A percentile compares a stretch with the other conserved stretches of the same genome.
Evolutionary conservation across 1,284 basidiomycete genomes (phyloP).

Genomic region (Ustanciosporium gigantosporum): DNA sequence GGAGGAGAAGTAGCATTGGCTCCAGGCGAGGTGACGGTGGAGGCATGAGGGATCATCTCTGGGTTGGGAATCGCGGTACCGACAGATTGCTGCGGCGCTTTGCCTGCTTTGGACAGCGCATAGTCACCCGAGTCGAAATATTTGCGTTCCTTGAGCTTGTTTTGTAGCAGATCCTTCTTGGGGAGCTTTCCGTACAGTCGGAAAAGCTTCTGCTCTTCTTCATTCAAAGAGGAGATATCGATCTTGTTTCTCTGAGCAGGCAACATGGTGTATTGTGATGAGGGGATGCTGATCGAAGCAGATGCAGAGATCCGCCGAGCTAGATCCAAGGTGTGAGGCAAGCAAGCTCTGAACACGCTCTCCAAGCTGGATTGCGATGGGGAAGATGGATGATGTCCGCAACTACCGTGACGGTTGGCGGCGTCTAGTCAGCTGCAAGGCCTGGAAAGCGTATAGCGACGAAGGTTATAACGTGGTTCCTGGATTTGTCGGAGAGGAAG

Average conservation of each 20-base stretch:
- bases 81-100: conserved; percentile 80
- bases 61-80: conserved; percentile 94
- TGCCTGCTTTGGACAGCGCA: conserved; percentile 90
- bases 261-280: conserved; percentile 67
- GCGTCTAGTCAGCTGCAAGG: too few relatives aligned
- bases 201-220: conserved; percentile 92
- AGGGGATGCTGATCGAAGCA: not conserved
- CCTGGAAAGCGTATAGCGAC: too few relatives aligned
- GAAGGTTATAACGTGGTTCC: too few relatives aligned
- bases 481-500: too few relatives aligned
- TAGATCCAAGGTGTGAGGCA: too few relatives aligned
- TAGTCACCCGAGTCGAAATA: conserved; percentile 98
- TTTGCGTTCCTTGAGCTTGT: conserved; percentile 97
- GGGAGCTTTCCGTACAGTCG: conserved; percentile 92
- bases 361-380: too few relatives aligned
- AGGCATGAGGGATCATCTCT: conserved; percentile 66
- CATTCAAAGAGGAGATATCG: conserved; percentile 84
- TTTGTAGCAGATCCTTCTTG: conserved; percentile 87
- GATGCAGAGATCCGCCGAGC: too few relatives aligned
- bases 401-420: too few relatives aligned
- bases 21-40: conserved; percentile 62
- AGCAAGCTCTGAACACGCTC: too few relatives aligned
- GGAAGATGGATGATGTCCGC: too few relatives aligned
- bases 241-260: conserved; percentile 84
- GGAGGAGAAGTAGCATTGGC: conserved; percentile 68